Percentiles rank a stretch among this genome's conserved stretches.
These are phyloP conservation scores for Leishmania guyanensis DNA, from an alignment of 208 protist genomes.

Conservation along the genomic window DNA sequence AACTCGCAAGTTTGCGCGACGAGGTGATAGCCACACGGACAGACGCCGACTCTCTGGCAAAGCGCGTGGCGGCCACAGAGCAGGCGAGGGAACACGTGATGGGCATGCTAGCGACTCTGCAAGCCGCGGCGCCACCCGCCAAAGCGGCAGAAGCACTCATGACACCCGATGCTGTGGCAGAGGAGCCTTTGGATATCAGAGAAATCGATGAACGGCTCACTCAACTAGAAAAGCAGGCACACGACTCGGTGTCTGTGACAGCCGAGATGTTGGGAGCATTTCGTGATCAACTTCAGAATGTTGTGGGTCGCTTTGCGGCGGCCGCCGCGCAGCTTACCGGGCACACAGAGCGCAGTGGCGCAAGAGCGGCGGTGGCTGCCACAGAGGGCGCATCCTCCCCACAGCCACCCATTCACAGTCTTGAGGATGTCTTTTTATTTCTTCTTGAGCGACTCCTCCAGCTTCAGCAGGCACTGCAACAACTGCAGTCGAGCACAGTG, in stretches of 20 bases:
- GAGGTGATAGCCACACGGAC: constrained; percentile 1
- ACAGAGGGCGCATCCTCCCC: background rate
- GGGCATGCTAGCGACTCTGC: background rate
- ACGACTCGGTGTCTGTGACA: constrained; percentile 23
- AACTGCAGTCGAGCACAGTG: constrained; percentile 56
- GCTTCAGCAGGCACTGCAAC: constrained; percentile 41
- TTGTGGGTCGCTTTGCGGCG: constrained; percentile 38
- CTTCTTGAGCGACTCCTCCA: constrained; percentile 41
- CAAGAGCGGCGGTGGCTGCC: background rate
- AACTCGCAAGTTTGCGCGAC: constrained; percentile 9
- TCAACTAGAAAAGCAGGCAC: constrained; percentile 24
- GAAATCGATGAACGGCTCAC: constrained; percentile 22
- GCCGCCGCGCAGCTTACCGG: constrained; percentile 22
- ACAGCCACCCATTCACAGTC: constrained; percentile 16
- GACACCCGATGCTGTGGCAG: background rate
- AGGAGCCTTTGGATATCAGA: constrained; percentile 12
- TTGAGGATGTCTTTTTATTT: constrained; percentile 78
- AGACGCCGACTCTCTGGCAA: constrained; percentile 2
- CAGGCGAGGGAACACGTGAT: background rate
- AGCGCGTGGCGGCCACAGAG: constrained; percentile 9
- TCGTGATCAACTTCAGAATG: constrained; percentile 45
- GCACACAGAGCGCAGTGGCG: background rate
- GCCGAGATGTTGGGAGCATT: constrained; percentile 42
- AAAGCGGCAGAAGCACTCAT: background rate
- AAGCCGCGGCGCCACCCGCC: background rate